These are phyloP conservation scores for Lophium mytilinum DNA, from an alignment of 495 filamentous ascomycete species.

Conservation along the genomic window DNA sequence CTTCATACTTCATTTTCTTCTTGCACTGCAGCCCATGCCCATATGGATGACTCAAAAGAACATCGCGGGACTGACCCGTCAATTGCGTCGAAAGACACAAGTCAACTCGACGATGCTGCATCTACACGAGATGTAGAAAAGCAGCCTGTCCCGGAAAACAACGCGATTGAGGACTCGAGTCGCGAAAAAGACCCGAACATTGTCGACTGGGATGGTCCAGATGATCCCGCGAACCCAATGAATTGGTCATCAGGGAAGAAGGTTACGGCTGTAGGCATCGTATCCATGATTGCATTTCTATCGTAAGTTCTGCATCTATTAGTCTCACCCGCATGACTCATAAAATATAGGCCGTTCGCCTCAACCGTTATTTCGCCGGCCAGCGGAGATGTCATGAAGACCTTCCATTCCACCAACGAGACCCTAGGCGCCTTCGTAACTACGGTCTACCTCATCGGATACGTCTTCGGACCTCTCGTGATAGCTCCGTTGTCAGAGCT, in stretches of 20 bases:
- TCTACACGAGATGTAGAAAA: no score
- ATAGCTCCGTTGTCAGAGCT: slow-evolving; percentile 28
- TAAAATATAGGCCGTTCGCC: slow-evolving; percentile 3
- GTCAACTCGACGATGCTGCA: no score
- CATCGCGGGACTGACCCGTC: no score
- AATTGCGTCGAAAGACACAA: no score
- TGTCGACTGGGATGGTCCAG: slow-evolving; percentile 28
- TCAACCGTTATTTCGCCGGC: slow-evolving; percentile 24
- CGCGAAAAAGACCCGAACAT: slow-evolving; percentile 25
- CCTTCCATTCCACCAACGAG: slow-evolving; percentile 17
- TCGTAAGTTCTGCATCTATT: slow-evolving; percentile 24
- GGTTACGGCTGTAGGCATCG: slow-evolving; percentile 36
- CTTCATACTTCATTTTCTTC: no score
- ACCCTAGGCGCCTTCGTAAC: slow-evolving; percentile 20
- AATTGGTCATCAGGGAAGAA: slow-evolving; percentile 40
- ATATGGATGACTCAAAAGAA: no score
- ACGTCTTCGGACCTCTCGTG: slow-evolving; percentile 26
- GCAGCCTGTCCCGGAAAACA: no score
- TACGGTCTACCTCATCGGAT: slow-evolving; percentile 31
- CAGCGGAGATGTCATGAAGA: slow-evolving; percentile 6
- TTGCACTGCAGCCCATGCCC: no score
- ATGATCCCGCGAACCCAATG: slow-evolving; percentile 37
- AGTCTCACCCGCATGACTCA: not conserved
- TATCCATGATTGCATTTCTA: slow-evolving; percentile 33
- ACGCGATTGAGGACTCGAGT: no score